A percentile compares a stretch with the other conserved stretches of the same genome.
Conservation (phyloP, 2,329 filamentous ascomycete genomes). For the Phyllosticta citrichinensis region DNA sequence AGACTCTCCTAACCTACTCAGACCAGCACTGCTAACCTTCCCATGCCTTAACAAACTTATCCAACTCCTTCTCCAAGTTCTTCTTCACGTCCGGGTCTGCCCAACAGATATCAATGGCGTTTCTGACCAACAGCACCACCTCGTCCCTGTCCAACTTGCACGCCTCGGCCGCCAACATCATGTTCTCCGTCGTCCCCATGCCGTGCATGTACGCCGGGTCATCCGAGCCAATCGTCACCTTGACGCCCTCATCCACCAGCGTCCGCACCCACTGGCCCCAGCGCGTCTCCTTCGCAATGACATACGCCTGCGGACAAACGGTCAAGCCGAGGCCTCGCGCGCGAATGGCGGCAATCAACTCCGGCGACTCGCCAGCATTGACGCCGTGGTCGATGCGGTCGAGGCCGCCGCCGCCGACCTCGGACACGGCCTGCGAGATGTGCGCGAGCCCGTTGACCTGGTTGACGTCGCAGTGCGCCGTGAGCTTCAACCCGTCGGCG, state of each 20-base stretch:
- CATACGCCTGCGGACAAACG: conserved; percentile 32
- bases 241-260: conserved; percentile 36
- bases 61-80: conserved; percentile 10
- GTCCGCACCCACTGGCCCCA: conserved; percentile 25
- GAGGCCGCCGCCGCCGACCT: conserved; percentile 21
- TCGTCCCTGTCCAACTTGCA: conserved; percentile 33
- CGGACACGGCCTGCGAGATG: conserved; percentile 26
- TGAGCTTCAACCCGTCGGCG: conserved; percentile 35
- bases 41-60: background rate
- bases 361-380: conserved; percentile 26
- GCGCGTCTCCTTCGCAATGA: conserved; percentile 26
- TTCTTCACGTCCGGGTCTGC: conserved; percentile 31
- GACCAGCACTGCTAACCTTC: background rate
- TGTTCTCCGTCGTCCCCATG: conserved; percentile 40
- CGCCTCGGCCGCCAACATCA: conserved; percentile 35
- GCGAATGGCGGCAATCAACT: conserved; percentile 25
- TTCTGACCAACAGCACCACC: conserved; percentile 32
- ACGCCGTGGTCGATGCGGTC: conserved; percentile 36
- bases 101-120: conserved; percentile 41
- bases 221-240: conserved; percentile 39
- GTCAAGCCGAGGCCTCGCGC: conserved; percentile 29
- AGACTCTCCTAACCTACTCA: no score
- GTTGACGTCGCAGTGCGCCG: conserved; percentile 43
- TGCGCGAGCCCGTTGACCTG: conserved; percentile 39
- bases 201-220: conserved; percentile 43